phyloP scores from a whole-genome alignment of 208 protist species.

The Leishmania martiniquensis region DNA sequence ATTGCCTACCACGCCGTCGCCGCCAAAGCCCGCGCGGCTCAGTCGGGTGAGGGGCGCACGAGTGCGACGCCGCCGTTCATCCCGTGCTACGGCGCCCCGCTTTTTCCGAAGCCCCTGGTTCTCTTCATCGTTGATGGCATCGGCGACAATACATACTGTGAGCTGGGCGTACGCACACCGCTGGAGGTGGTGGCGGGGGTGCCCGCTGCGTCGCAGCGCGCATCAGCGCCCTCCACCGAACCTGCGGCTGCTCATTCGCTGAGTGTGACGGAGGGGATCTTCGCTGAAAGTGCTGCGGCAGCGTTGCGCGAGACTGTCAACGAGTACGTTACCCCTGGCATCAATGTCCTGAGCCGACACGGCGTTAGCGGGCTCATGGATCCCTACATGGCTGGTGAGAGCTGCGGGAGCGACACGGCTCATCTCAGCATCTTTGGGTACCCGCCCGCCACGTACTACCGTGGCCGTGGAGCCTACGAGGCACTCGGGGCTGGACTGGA shows the following conservation, averaged over 20 bases:
- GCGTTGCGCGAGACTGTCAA: slow-evolving; percentile 19
- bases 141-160: slow-evolving; percentile 63
- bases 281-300: background rate
- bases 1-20: slow-evolving; percentile 20
- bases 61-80: background rate
- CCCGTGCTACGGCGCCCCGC: slow-evolving; percentile 37
- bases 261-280: slow-evolving; percentile 16
- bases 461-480: slow-evolving; percentile 72
- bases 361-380: slow-evolving; percentile 78
- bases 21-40: background rate
- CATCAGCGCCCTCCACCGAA: background rate
- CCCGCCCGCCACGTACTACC: slow-evolving; percentile 59
- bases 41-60: background rate
- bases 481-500: slow-evolving; percentile 59
- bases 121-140: slow-evolving; percentile 83
- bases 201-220: slow-evolving; percentile 3
- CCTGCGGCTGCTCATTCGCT: background rate
- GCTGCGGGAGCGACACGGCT: slow-evolving; percentile 82
- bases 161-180: slow-evolving; percentile 64
- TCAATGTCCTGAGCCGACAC: slow-evolving; percentile 54
- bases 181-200: slow-evolving; percentile 71
- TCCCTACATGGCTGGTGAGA: slow-evolving; percentile 59
- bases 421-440: slow-evolving; percentile 79
- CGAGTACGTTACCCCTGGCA: slow-evolving; percentile 30
- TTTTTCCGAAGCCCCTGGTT: slow-evolving; percentile 54